Base-by-base conservation (phyloP, 2,329 filamentous ascomycete species). In the Fusarium acutatum region DNA sequence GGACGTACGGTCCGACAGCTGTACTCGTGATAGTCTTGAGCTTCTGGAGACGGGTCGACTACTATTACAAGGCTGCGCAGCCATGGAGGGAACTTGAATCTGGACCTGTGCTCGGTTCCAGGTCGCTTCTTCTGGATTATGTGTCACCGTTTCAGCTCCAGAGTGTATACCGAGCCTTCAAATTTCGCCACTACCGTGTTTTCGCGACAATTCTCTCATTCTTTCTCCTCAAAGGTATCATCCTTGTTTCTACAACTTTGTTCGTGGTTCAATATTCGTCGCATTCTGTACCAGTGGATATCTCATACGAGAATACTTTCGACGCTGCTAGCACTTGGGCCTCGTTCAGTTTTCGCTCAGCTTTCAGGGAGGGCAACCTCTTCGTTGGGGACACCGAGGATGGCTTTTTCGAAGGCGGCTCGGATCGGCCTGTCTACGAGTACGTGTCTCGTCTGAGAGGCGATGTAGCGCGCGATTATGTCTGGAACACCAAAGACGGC, bases 21-120 rank as follows among this genome's bases (percentile, higher is more conserved):
- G 10, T 62, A 1, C 60, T 62, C 2, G 0, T 62, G 1, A 9
- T 62, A 0, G 3, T 62, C 1, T 22, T 62, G 6, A 58, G 50
- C 10, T 30, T 58, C 7, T 62, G 40, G 50, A 62, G 60, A 28
- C 40, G 60, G 0, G 15, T 58, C 3, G 60, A 62, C 11, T 62
- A 58, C 8, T 58, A 58, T 15, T 58, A 62, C 2, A 62, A 62
- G 15, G 32, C 35, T 1, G 11, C 20, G 11, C 1, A 62, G 1
- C 59, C 50, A 3, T 62, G 38, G 59, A 30, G 15, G 6, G 38
- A 62, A 18, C 17, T 62, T 8, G 13, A 32, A 7, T 22, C 59
- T 1, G 15, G 59, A 0, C 59, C 22, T 7, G 14, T 10, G 0
- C 18, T 6, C 5, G 14, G 28, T 1, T 10, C 5, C 1, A 35